Base-by-base conservation (phyloP, 352 stramenopile species). In the Pythium apleroticum region DNA sequence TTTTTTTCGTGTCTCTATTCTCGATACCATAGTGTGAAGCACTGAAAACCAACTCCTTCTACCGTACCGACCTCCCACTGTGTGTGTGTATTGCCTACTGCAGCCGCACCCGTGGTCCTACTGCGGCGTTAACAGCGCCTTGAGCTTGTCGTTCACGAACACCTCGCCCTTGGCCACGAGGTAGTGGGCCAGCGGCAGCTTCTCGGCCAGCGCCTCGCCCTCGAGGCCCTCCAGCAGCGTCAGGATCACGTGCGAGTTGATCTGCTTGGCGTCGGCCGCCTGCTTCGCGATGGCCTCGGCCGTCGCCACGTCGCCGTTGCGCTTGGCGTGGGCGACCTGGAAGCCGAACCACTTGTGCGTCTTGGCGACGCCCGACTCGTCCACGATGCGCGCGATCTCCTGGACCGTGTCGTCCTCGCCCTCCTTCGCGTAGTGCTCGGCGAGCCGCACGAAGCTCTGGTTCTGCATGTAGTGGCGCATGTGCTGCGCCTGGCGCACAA, bases 81-180 rank as follows among this genome's bases (percentile, higher is more conserved):
- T 22, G 24, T 54, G 24, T 31, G 15, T 35, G 22, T 24, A 5
- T 54, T 35, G 9, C 27, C 22, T 20, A n/a, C 50, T 61, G 64
- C 6, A 41, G 35, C 35, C 1, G 10, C 35, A 41, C 35, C 9
- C 31, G 2, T 35, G 11, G 10, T 41, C 30, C 37, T 25, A 22
- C 55, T 62, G 22, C 19, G 25, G 11, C 63, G 64, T 60, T 62
- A 73, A 65, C 62, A 73, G 14, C 33, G 28, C 54, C 19, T 30
- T n/a, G 54, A 79, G 66, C 62, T 69, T 66, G 31, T 59, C 66
- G 58, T 76, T 79, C 11, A 70, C 60, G 53, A 67, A 71, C 24
- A 95, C 86, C 11, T 93, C 83, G 43, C 86, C 86, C 75, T 93
- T 92, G 74, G 84, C 74, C 31, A 84, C 75, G 57, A 95, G 76